Evolutionary conservation across 2,329 filamentous ascomycete species (phyloP).

Genomic region (Clonostachys solani): DNA sequence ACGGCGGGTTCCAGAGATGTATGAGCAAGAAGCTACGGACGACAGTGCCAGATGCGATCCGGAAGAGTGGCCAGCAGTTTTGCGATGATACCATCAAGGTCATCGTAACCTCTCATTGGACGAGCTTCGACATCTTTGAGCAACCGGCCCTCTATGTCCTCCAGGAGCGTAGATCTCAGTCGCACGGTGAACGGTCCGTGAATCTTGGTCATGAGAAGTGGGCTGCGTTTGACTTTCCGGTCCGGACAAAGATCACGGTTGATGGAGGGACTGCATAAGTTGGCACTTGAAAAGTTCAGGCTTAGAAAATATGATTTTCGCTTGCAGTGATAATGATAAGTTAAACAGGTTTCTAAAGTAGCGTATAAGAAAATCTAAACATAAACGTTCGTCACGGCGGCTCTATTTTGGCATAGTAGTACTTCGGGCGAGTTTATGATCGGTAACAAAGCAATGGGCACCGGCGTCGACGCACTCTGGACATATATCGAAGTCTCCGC

Average conservation of each 20-base stretch:
- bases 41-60: background rate
- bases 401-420: too few relatives aligned
- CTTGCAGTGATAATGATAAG: too few relatives aligned
- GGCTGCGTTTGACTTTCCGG: background rate
- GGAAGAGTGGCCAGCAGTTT: background rate
- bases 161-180: background rate
- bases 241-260: background rate
- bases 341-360: too few relatives aligned
- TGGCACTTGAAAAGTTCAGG: too few relatives aligned
- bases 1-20: too few relatives aligned
- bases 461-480: background rate
- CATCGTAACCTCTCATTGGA: background rate
- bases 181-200: background rate
- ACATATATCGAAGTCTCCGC: background rate
- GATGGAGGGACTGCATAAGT: too few relatives aligned
- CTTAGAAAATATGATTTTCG: too few relatives aligned
- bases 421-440: background rate
- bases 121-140: background rate
- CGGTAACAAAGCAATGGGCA: background rate
- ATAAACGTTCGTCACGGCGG: too few relatives aligned
- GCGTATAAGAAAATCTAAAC: too few relatives aligned
- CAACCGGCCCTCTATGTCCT: background rate
- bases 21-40: too few relatives aligned
- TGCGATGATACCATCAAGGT: background rate
- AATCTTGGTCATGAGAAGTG: background rate